Evolutionary conservation across 2,329 filamentous ascomycete genomes (phyloP).

Genomic region (Epicoccum nigrum): DNA sequence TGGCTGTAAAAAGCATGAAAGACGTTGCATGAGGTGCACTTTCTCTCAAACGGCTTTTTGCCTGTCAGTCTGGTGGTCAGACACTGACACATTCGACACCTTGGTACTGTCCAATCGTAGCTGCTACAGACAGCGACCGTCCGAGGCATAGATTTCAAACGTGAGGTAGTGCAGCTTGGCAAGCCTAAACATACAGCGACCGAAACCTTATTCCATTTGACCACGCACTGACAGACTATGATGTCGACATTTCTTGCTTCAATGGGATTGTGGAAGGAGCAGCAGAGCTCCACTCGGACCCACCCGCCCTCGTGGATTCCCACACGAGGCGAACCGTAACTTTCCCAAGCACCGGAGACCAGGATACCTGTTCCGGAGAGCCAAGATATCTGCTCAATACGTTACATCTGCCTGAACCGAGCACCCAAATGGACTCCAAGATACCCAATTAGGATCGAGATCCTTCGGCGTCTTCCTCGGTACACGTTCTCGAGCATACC

Average conservation of each 20-base stretch:
- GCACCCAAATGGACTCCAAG: background rate
- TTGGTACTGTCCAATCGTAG: background rate
- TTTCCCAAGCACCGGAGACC: background rate
- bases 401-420: background rate
- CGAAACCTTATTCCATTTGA: background rate
- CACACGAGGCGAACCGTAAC: conserved; percentile 1
- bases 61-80: background rate
- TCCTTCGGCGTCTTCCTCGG: background rate
- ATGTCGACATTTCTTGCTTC: background rate
- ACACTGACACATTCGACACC: background rate
- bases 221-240: background rate
- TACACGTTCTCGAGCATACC: background rate
- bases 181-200: background rate
- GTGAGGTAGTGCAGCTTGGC: background rate
- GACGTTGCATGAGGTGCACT: background rate
- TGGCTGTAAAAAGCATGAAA: background rate
- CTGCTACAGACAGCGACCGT: background rate
- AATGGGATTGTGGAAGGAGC: background rate
- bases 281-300: background rate
- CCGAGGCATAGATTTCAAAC: background rate
- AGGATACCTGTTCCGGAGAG: background rate
- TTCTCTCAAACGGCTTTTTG: conserved; percentile 1
- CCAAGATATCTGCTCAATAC: background rate
- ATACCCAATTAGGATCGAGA: background rate
- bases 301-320: background rate